Percentiles rank a stretch among this genome's conserved stretches.
Conservation (phyloP, 1,284 basidiomycete species). For the Omphalotus olearius region DNA sequence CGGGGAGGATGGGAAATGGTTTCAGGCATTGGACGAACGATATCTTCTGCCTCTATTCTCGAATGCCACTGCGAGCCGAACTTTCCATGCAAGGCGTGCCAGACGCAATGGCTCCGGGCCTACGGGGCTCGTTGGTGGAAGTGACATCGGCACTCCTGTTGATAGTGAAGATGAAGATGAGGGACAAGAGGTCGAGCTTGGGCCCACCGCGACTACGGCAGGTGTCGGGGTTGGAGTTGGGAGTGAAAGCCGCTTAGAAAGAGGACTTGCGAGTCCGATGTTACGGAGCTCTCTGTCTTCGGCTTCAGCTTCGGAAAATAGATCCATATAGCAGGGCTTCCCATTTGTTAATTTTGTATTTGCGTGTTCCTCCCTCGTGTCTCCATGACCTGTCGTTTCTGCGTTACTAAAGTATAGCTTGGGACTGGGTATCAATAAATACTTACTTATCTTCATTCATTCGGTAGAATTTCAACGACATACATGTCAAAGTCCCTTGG, state of each 20-base stretch:
- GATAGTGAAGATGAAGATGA: slow-evolving; percentile 54
- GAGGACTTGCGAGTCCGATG: slow-evolving; percentile 52
- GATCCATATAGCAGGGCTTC: slow-evolving; percentile 1
- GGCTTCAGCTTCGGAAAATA: slow-evolving; percentile 1
- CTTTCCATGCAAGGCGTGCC: slow-evolving; percentile 79
- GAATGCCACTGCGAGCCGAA: slow-evolving; percentile 86
- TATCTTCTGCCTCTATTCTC: slow-evolving; percentile 94
- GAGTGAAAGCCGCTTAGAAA: slow-evolving; percentile 48
- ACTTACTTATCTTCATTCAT: too few relatives aligned
- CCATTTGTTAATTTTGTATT: neutral
- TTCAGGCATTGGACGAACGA: slow-evolving; percentile 92
- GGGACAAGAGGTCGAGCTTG: slow-evolving; percentile 34
- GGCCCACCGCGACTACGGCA: slow-evolving; percentile 11
- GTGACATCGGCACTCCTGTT: slow-evolving; percentile 39
- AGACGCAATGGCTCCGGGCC: slow-evolving; percentile 33
- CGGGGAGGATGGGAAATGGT: slow-evolving; percentile 83
- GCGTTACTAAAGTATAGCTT: too few relatives aligned
- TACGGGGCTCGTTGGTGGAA: slow-evolving; percentile 18
- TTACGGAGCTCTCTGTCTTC: slow-evolving; percentile 42
- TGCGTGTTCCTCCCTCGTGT: neutral
- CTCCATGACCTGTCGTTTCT: neutral
- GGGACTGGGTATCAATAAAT: too few relatives aligned
- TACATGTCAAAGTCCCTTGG: too few relatives aligned
- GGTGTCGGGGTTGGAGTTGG: slow-evolving; percentile 4
- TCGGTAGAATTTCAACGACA: too few relatives aligned